These are phyloP conservation scores for Blepharisma undulans DNA, from an alignment of 169 alveolate genomes.

Conservation along the genomic window DNA sequence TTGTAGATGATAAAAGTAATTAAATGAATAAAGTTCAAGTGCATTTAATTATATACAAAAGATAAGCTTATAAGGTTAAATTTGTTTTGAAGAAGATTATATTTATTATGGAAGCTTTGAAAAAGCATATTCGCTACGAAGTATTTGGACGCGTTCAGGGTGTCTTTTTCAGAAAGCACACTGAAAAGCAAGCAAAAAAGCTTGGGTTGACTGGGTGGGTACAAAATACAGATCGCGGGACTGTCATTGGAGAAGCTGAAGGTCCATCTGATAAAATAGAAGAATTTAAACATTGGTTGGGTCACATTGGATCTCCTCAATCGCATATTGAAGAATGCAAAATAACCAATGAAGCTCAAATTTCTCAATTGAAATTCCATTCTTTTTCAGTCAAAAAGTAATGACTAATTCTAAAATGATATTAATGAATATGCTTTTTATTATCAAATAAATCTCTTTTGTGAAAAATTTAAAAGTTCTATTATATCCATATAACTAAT, in stretches of 20 bases:
- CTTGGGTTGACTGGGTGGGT: slow-evolving; percentile 70
- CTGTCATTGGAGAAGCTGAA: slow-evolving; percentile 70
- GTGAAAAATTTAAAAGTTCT: neutral
- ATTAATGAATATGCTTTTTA: no score
- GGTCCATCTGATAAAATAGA: slow-evolving; percentile 42
- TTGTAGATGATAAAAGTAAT: no score
- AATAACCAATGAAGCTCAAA: neutral
- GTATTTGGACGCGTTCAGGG: slow-evolving; percentile 77
- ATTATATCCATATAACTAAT: neutral
- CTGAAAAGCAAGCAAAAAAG: slow-evolving; percentile 45
- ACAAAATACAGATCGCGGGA: slow-evolving; percentile 49
- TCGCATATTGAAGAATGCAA: neutral
- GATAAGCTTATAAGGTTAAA: no score
- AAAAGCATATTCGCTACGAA: slow-evolving; percentile 33
- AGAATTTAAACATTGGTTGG: slow-evolving; percentile 19
- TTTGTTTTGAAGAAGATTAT: neutral
- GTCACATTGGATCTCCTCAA: slow-evolving; percentile 6
- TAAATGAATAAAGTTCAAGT: no score
- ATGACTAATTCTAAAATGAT: no score
- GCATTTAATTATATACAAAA: no score
- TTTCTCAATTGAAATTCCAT: neutral
- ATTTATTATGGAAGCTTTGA: neutral
- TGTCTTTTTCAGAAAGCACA: slow-evolving; percentile 65
- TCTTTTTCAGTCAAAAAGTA: neutral
- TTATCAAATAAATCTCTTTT: no score